Evolutionary conservation across 164 flowering plant genomes (phyloP).

Genomic region (Kalanchoe fedtschenkoi): DNA sequence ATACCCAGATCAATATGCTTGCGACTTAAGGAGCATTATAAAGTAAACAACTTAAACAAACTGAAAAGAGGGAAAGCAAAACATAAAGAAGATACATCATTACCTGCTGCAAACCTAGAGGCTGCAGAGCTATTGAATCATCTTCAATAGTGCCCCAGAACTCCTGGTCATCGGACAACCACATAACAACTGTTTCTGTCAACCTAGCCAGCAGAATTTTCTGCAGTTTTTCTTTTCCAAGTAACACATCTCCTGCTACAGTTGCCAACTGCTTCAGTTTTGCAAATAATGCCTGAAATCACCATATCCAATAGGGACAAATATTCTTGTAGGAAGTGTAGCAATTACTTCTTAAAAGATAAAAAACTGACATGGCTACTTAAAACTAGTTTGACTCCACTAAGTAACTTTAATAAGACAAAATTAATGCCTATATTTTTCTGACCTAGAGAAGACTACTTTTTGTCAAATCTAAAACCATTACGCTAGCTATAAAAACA

Average conservation of each 20-base stretch:
- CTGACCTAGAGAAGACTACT: background rate
- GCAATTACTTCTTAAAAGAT: background rate
- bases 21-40: background rate
- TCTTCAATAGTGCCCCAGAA: slow-evolving; percentile 92
- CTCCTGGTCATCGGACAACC: slow-evolving; percentile 89
- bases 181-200: slow-evolving; percentile 85
- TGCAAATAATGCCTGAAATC: slow-evolving; percentile 71
- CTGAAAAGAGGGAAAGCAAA: background rate
- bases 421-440: no score
- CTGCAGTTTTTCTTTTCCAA: slow-evolving; percentile 84
- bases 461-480: background rate
- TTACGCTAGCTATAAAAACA: no score
- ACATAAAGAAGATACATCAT: background rate
- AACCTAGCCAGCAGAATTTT: slow-evolving; percentile 84
- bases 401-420: background rate
- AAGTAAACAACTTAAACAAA: background rate
- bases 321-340: background rate
- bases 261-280: slow-evolving; percentile 87
- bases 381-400: background rate
- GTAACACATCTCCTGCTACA: slow-evolving; percentile 82
- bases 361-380: background rate
- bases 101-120: slow-evolving; percentile 77
- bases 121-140: slow-evolving; percentile 50
- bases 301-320: background rate
- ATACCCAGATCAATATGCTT: no score